Percentiles rank a stretch among this genome's conserved stretches.
Conservation (phyloP, 306 rosid genomes). For the Trichosanthes cucumerina region DNA sequence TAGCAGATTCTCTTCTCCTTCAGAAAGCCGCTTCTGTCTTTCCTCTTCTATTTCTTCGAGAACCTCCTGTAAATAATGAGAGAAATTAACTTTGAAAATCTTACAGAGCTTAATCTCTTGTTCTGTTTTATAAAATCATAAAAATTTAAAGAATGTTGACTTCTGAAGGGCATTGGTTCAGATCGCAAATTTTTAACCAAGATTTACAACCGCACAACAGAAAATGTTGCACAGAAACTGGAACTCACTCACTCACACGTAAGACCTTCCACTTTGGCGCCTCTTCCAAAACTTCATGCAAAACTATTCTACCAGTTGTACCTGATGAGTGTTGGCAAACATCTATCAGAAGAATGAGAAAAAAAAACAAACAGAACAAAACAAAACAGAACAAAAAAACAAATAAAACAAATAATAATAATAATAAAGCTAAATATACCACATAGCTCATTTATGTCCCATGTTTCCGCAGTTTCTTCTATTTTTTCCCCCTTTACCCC, state of each 20-base stretch:
- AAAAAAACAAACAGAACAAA: no score
- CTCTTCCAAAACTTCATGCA: constrained; percentile 94
- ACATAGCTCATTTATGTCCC: background rate
- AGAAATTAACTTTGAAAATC: background rate
- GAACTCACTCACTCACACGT: constrained; percentile 99
- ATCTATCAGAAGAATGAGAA: constrained; percentile 10
- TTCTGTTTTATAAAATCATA: background rate
- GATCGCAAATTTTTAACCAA: no score
- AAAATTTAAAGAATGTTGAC: background rate
- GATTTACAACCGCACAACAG: no score
- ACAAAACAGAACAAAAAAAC: no score
- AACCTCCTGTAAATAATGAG: constrained; percentile 43
- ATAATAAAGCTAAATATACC: background rate
- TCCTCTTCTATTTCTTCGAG: constrained; percentile 95
- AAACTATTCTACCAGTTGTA: constrained; percentile 30
- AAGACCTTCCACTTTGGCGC: constrained; percentile 99
- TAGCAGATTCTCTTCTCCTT: constrained; percentile 37
- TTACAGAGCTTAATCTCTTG: background rate
- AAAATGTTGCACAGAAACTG: constrained; percentile 25
- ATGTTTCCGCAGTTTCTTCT: background rate
- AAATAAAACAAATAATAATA: background rate
- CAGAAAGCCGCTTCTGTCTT: constrained; percentile 34
- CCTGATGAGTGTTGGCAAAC: constrained; percentile 36
- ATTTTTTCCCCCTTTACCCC: background rate
- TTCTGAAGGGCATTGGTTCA: background rate